phyloP scores from a whole-genome alignment of 352 stramenopile genomes.

The Blastocystis sp. region DNA sequence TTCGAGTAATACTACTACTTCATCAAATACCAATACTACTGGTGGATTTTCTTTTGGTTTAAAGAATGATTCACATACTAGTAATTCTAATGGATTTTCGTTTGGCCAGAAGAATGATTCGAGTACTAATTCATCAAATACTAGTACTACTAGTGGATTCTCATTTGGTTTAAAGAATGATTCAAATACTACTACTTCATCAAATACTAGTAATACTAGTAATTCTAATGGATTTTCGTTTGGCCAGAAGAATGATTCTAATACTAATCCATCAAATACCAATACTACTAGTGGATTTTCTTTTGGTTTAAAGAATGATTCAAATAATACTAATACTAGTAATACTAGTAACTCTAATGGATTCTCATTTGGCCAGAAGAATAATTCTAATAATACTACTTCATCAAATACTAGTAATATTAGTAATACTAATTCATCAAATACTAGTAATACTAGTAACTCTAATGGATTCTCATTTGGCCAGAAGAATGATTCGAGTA shows the following conservation, averaged over 20 bases:
- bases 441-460: neutral
- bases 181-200: neutral
- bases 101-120: neutral
- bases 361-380: neutral
- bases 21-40: neutral
- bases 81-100: too few relatives aligned
- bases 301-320: neutral
- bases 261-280: neutral
- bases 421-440: neutral
- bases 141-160: neutral
- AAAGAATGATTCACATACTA: too few relatives aligned
- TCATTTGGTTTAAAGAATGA: neutral
- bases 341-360: too few relatives aligned
- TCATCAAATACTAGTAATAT: too few relatives aligned
- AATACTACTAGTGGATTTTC: neutral
- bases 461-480: neutral
- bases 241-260: neutral
- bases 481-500: neutral
- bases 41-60: neutral
- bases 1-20: neutral
- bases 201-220: too few relatives aligned
- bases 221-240: neutral
- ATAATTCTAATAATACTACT: neutral
- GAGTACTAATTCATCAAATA: neutral
- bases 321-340: neutral